Evolutionary conservation across 805 yeast genomes (phyloP).

Genomic region (Priceomyces haplophilus): DNA sequence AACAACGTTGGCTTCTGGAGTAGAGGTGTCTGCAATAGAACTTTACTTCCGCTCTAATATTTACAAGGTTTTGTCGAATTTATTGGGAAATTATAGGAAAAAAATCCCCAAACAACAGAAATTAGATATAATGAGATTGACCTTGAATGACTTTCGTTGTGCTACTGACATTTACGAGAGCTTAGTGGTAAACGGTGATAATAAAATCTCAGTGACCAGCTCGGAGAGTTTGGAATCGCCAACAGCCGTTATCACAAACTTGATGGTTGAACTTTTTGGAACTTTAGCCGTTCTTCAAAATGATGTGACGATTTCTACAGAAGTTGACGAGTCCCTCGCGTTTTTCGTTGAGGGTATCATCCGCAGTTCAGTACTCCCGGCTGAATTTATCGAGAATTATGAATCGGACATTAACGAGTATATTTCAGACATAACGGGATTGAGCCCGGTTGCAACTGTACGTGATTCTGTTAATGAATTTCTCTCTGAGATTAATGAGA

Average conservation of each 20-base stretch:
- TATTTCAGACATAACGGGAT: conserved; percentile 72
- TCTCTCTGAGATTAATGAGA: conserved; percentile 45
- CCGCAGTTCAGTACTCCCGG: conserved; percentile 40
- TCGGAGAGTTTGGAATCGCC: conserved; percentile 19
- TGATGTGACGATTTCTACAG: conserved; percentile 16
- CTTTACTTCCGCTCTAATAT: conserved; percentile 25
- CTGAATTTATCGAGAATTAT: conserved; percentile 46
- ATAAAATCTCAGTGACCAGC: conserved; percentile 4
- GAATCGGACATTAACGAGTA: conserved; percentile 61
- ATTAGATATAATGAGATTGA: conserved; percentile 10
- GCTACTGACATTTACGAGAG: conserved; percentile 13
- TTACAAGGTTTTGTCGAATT: conserved; percentile 22
- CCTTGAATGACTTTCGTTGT: conserved; percentile 24
- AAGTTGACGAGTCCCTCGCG: conserved; percentile 18
- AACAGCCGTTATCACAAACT: conserved; percentile 14
- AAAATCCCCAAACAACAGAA: conserved; percentile 18
- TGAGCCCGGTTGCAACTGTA: conserved; percentile 49
- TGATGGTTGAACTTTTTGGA: conserved; percentile 32
- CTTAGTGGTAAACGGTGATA: conserved; percentile 11
- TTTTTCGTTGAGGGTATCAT: conserved; percentile 28
- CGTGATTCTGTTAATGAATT: conserved; percentile 64
- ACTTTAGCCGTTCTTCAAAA: conserved; percentile 30
- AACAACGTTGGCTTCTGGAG: background rate
- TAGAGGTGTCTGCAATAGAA: conserved; percentile 8
- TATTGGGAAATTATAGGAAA: conserved; percentile 28